Evolutionary conservation across 2,329 filamentous ascomycete species (phyloP), one percentile per base, ranked within the genome.

Genomic region (Aureobasidium sp.): DNA sequence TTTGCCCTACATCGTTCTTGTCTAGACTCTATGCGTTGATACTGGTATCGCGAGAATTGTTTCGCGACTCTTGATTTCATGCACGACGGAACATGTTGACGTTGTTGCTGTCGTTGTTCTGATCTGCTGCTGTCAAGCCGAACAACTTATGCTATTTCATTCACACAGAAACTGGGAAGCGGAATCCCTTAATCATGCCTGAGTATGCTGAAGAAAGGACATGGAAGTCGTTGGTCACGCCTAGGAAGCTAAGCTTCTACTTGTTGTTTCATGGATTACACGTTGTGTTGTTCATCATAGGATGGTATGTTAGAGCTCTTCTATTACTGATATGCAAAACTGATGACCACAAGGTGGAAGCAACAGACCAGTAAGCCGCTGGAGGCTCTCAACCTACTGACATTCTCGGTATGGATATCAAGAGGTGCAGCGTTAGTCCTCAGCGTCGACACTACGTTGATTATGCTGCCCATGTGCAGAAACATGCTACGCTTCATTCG

Each of bases 361-460:
- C 94, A 99, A 80, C 81, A 75, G 37, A 68, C 72, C 5, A 88
- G 96, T 71, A 65, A 73, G 10, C 84, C 84, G 63, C 81, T 99
- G 32, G 87, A 87, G 5, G 84, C 83, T 46, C 82, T 99, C 51
- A 99, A 99, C 75, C 83, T 78, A 0, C 84, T 99, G 53, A 81
- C 82, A 61, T 97, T 83, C 76, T 97, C 93, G 3, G 94, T 99
- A 62, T 99, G 93, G 93, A 84, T 97, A 63, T 97, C 94, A 32
- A 86, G 94, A 81, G 94, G 93, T 72, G 93, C 94, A 59, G 94
- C 92, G 69, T 78, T 99, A 44, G 88, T 90, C 6, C 80, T 99
- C 64, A 88, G 87, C 1, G 83, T 96, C 61, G 92, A 99, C 77
- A 86, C 85, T 62, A 88, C 90, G 71, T 80, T 97, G 67, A 96